phyloP scores from a whole-genome alignment of 2,329 filamentous ascomycete genomes.

The Xylaria sp. region DNA sequence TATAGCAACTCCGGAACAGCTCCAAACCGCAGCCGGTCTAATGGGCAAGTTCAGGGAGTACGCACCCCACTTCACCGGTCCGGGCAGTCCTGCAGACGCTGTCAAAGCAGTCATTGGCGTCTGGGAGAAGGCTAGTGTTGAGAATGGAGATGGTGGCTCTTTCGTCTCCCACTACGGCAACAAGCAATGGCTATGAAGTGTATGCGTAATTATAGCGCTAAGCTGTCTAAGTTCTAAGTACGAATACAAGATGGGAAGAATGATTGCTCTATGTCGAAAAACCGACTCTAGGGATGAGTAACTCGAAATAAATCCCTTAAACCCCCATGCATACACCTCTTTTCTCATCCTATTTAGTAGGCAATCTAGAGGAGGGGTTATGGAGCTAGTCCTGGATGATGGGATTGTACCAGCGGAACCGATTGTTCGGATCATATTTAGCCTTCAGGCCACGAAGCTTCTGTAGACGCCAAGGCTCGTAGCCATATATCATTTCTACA shows the following conservation, averaged over 20 bases:
- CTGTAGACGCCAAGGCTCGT: conserved; percentile 49
- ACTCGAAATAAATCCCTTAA: no score
- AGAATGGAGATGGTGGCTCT: not conserved
- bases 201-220: no score
- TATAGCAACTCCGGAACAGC: not conserved
- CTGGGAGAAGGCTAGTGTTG: not conserved
- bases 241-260: no score
- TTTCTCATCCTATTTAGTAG: no score
- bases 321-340: no score
- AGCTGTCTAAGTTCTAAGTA: no score
- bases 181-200: not conserved
- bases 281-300: no score
- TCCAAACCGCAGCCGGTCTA: not conserved
- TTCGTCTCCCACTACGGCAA: not conserved
- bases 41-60: not conserved
- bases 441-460: conserved; percentile 49
- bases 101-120: not conserved
- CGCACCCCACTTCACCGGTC: not conserved
- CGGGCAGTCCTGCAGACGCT: not conserved
- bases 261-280: no score
- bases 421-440: conserved; percentile 51
- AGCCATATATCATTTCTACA: conserved; percentile 41
- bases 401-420: conserved; percentile 38
- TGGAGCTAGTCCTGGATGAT: conserved; percentile 36
- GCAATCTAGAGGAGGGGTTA: no score